Evolutionary conservation across 148 eudicot genomes (phyloP), one percentile per base, ranked within the genome.

Genomic region (Salicornia ramosissima): DNA sequence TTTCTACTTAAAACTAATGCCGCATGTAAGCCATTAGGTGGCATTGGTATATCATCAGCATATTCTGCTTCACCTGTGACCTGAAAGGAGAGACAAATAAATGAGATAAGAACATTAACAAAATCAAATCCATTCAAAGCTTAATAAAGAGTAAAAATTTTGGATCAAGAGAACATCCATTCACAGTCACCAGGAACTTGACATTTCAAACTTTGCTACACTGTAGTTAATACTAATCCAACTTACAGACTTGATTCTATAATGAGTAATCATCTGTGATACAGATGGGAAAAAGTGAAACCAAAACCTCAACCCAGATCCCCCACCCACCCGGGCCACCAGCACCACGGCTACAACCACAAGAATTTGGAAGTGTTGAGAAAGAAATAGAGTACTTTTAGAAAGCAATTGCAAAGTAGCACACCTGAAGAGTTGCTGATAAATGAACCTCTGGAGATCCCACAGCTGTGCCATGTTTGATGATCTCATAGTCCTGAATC

Each of bases 51-150:
- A 79, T 95, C 99, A 83, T 95, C 99, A 50, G 88, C 86, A 68
- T 91, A 95, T 81, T 91, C 96, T 64, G 97, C 99, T 79, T 95
- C 97, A 29, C 97, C 97, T 16, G 97, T 86, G 55, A 92, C 97
- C 97, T 91, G 68, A 72, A 71, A 54, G 53, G 39, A 15, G 64
- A 55, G 30, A 30, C 36, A 52, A 22, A n/a, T 50, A 61, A 74
- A 30, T 29, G 36, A 34, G 33, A 31, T 45, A 19, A 8, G 29
- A 21, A 30, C 15, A 25, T 21, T 25, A 34, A 18, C 11, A 36
- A 25, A 51, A 50, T 31, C 25, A 11, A 39, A n/a, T n/a, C n/a
- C n/a, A n/a, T n/a, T 39, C 42, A 39, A 39, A 59, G 34, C 65
- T 22, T 1, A 22, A 71, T 22, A 25, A 31, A 31, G 59, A 30